Base-by-base conservation (phyloP, 257 asterid genomes). In the Vinca minor region DNA sequence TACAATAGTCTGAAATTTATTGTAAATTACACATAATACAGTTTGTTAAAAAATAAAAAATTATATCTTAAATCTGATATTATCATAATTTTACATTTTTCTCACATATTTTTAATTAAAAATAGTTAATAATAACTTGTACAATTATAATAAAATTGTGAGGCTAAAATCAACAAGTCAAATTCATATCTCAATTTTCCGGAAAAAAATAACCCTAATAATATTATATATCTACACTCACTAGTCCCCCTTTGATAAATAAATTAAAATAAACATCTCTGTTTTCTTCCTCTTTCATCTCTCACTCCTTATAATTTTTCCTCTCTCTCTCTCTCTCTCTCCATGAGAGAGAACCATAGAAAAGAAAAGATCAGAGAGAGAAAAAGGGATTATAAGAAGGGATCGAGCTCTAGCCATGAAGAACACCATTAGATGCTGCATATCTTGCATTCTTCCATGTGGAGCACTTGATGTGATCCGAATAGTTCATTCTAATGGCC, bases 371-470 rank as follows among this genome's bases (percentile, higher is more conserved):
- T 0, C 2, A 18, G 23, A 46, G 53, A 46, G 36, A 47, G 31
- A 53, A 10, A 31, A 26, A 18, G 52, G 13, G 28, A 57, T n/a
- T n/a, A n/a, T 50, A 28, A 23, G 11, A 8, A 45, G 39, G 17
- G n/a, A n/a, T n/a, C n/a, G n/a, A n/a, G n/a, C n/a, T n/a, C n/a
- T n/a, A 45, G 65, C 63, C 63, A 91, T 91, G 98, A 88, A 73
- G 74, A 83, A 79, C 76, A 59, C 84, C 29, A 80, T 92, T 36
- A 81, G 94, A 71, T 92, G 98, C 73, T 92, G 96, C 95, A 92
- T 92, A 81, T 89, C 98, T 26, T 92, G 98, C 91, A 92, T 92
- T 73, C 85, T 92, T 17, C 98, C 98, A n/a, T 92, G 98, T 71
- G 98, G 98, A 1, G 84, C 94, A 3, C 87, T 92, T 12, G 98